Evolutionary conservation across 2,329 filamentous ascomycete genomes (phyloP).

Genomic region (Clonostachys rosea): DNA sequence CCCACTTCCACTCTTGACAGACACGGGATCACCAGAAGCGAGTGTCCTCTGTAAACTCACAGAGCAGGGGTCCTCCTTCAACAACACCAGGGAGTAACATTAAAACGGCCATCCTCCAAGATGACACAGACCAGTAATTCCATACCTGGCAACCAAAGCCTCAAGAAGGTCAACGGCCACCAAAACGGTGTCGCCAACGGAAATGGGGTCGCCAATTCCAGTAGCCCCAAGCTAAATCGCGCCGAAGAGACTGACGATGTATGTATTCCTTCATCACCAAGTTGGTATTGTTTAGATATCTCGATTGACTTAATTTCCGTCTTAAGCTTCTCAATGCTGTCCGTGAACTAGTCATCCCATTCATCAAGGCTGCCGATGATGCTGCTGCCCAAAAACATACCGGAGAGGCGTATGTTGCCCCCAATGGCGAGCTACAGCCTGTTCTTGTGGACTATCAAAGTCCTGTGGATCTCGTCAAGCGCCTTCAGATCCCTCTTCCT

Average conservation of each 20-base stretch:
- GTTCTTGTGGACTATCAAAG: slow-evolving; percentile 60
- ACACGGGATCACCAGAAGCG: too few species aligned
- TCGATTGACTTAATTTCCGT: neutral
- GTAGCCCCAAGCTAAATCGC: slow-evolving; percentile 19
- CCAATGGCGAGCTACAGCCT: slow-evolving; percentile 38
- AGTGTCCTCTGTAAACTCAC: too few species aligned
- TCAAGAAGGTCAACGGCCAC: too few species aligned
- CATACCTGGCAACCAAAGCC: too few species aligned
- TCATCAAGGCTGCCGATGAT: slow-evolving; percentile 66
- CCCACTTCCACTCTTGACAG: too few species aligned
- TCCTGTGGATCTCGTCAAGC: slow-evolving; percentile 51
- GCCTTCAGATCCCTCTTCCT: slow-evolving; percentile 56
- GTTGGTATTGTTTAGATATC: neutral
- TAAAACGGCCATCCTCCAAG: too few species aligned
- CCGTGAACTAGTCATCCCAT: slow-evolving; percentile 63
- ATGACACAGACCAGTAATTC: too few species aligned
- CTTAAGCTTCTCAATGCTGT: slow-evolving; percentile 63
- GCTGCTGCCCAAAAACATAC: slow-evolving; percentile 44
- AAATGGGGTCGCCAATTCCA: neutral
- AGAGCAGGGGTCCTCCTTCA: too few species aligned
- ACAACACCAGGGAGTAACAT: too few species aligned
- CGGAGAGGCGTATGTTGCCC: slow-evolving; percentile 39
- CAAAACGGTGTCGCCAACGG: too few species aligned
- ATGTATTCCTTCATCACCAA: slow-evolving; percentile 12
- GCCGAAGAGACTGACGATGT: slow-evolving; percentile 42